phyloP scores from a whole-genome alignment of 345 rosid genomes.

The Citrus sinensis region DNA sequence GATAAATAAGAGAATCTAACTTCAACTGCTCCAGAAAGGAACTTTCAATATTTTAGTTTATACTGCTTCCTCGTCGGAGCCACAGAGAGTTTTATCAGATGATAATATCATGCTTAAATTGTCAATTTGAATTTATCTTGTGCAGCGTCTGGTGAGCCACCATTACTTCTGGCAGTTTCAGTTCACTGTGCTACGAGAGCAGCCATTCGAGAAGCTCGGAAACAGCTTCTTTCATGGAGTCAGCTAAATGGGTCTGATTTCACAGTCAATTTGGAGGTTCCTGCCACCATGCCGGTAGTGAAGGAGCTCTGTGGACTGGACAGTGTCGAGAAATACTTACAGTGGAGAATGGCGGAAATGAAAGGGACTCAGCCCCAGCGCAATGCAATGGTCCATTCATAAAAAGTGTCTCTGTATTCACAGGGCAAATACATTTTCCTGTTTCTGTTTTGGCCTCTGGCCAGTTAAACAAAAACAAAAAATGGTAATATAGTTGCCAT shows the following conservation, averaged over 20 bases:
- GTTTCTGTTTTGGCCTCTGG: background rate
- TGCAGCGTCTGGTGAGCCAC: constrained; percentile 95
- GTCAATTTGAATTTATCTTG: background rate
- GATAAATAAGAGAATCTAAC: background rate
- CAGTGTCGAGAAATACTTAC: constrained; percentile 60
- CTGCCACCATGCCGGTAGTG: constrained; percentile 83
- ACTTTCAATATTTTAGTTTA: background rate
- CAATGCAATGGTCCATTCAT: background rate
- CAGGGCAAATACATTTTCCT: background rate
- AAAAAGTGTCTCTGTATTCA: background rate
- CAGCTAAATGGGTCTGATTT: constrained; percentile 12
- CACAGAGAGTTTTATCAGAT: background rate
- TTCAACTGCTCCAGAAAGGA: background rate
- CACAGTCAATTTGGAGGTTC: constrained; percentile 57
- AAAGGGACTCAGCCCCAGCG: background rate
- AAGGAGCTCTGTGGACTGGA: constrained; percentile 72
- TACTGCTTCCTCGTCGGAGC: background rate
- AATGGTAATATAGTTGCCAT: no score
- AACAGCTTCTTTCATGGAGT: constrained; percentile 57
- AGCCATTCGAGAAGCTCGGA: constrained; percentile 70
- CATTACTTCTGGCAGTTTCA: constrained; percentile 74
- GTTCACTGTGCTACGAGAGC: constrained; percentile 83
- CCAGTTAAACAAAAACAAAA: no score
- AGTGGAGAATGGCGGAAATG: constrained; percentile 24
- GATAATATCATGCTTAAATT: background rate